Base-by-base conservation (phyloP, 169 alveolate species). In the Plasmodium cynomolgi region DNA sequence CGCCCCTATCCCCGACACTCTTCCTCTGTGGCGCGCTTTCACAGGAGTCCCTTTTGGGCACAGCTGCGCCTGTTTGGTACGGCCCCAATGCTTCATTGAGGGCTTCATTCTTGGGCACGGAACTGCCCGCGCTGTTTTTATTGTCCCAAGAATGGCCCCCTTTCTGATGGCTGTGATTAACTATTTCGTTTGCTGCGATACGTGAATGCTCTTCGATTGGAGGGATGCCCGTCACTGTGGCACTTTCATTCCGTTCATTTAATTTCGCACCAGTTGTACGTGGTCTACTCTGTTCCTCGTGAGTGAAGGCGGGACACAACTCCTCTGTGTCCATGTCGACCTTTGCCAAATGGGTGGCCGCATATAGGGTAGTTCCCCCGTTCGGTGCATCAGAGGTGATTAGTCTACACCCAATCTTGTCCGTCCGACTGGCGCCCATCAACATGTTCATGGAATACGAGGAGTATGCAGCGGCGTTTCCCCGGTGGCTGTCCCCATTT, bases 1-100 rank as follows among this genome's bases (percentile, higher is more conserved):
- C 95, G 39, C 95, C 95, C 75, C 81, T 91, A 26, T 82, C 92
- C 33, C 77, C 83, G 34, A 44, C 41, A 62, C 33, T 79, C 20
- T 80, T 90, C 50, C 82, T 79, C 77, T 73, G 29, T 9, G 84
- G 13, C 15, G 41, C 26, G 77, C 37, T 72, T 73, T 84, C 77
- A 31, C 84, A 72, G 62, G 41, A 17, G 23, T 74, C 84, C 26
- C 29, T 84, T 33, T 39, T 84, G 7, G 29, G 83, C 7, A 37
- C n/a, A 84, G 20, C 34, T 72, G 77, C 17, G 54, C 41, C 50
- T 71, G 56, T 20, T 39, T 54, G 20, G 26, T 7, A 23, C 37
- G 54, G 93, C 26, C 79, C 85, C 54, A 44, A 23, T 56, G 34
- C 79, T 50, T 3, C 81, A 41, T 85, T 85, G 20, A 74, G 23